Percentiles rank a stretch among this genome's conserved stretches.
These are phyloP conservation scores for Gentiana straminea DNA, from an alignment of 257 asterid species.

Conservation along the genomic window DNA sequence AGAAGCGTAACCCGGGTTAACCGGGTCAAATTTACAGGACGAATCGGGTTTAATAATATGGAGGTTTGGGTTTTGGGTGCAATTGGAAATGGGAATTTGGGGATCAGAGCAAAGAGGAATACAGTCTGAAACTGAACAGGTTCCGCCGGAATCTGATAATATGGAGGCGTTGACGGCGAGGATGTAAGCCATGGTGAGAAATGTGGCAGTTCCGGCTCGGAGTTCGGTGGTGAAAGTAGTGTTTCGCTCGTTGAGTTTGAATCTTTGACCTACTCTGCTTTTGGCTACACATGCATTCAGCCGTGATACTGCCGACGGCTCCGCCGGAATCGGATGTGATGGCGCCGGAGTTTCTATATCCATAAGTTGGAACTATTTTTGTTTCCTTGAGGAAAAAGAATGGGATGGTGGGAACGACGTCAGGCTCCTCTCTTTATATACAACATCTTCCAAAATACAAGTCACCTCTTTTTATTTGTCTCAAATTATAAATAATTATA, in stretches of 20 bases:
- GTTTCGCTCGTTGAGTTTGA: constrained; percentile 69
- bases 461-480: too few species aligned
- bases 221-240: constrained; percentile 90
- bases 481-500: too few species aligned
- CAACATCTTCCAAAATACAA: too few species aligned
- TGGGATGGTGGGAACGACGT: too few species aligned
- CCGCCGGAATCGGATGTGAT: constrained; percentile 20
- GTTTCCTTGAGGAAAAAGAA: too few species aligned
- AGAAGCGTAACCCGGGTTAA: constrained; percentile 85
- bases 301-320: constrained; percentile 23
- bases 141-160: constrained; percentile 82
- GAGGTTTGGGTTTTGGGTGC: constrained; percentile 29
- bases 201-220: constrained; percentile 97
- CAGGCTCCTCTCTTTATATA: too few species aligned
- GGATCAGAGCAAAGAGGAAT: constrained; percentile 63
- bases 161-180: constrained; percentile 96
- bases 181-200: constrained; percentile 97
- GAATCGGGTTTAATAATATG: constrained; percentile 41
- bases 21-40: constrained; percentile 75
- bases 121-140: constrained; percentile 89
- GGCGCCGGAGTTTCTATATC: constrained; percentile 38
- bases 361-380: constrained; percentile 15
- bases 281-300: constrained; percentile 50
- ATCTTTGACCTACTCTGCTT: constrained; percentile 45
- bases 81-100: constrained; percentile 27